A percentile compares a stretch with the other conserved stretches of the same genome.
Evolutionary conservation across 176 grass and related monocot genomes (phyloP).

Genomic region (Raddia guianensis): DNA sequence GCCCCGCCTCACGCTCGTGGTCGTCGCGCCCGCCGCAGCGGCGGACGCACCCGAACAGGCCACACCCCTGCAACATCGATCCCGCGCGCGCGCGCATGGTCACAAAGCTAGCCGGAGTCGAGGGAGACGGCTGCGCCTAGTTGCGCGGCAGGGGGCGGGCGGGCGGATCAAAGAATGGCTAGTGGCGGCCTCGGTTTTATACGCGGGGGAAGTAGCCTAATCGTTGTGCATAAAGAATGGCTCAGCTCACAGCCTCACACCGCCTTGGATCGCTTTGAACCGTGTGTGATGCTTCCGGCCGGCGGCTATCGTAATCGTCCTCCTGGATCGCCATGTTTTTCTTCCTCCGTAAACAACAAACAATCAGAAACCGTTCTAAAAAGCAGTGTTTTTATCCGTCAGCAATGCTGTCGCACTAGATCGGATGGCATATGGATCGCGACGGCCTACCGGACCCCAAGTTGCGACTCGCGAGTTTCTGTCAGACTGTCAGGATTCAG

Average conservation of each 20-base stretch:
- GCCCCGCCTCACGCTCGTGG: constrained; percentile 16
- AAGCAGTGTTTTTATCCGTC: too few relatives aligned
- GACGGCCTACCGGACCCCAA: constrained; percentile 45
- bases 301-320: neutral
- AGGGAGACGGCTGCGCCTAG: neutral
- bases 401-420: neutral
- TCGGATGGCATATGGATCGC: neutral
- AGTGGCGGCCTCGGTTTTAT: constrained; percentile 34
- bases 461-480: neutral
- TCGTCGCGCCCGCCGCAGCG: constrained; percentile 10
- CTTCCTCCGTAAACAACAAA: neutral
- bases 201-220: neutral
- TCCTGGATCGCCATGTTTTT: neutral
- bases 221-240: constrained; percentile 10
- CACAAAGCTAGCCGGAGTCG: neutral
- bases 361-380: neutral
- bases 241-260: neutral
- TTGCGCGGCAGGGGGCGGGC: too few relatives aligned
- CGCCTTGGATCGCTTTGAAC: constrained; percentile 1
- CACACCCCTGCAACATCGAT: constrained; percentile 48
- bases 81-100: neutral
- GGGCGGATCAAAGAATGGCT: constrained; percentile 15
- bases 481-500: constrained; percentile 12
- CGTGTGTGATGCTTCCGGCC: constrained; percentile 24
- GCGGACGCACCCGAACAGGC: constrained; percentile 38